A percentile compares a stretch with the other conserved stretches of the same genome.
phyloP scores from a whole-genome alignment of 306 rosid genomes.

The Medicago lupulina region DNA sequence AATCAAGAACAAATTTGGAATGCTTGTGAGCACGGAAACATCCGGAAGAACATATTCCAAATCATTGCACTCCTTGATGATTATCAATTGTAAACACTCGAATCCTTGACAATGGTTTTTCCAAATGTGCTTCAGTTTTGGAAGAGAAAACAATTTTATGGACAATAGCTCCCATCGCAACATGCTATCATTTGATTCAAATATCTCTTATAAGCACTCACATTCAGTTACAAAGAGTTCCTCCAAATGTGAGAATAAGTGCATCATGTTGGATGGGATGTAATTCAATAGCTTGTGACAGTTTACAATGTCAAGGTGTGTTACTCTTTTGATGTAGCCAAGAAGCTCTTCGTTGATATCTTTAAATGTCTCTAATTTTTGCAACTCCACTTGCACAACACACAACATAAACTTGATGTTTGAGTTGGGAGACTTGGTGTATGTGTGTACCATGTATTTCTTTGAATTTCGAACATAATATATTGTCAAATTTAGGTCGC shows the following conservation, averaged over 20 bases:
- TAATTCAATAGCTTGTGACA: no score
- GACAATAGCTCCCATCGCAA: rapidly evolving
- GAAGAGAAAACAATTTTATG: neutral
- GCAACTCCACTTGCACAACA: no score
- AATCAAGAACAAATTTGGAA: rapidly evolving
- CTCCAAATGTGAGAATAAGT: neutral
- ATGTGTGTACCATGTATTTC: no score
- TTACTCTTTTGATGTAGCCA: neutral
- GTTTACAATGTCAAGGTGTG: neutral
- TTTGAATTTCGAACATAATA: no score
- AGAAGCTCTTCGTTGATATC: neutral
- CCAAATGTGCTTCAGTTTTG: slow-evolving; percentile 24
- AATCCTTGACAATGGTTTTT: neutral
- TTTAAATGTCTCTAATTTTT: neutral
- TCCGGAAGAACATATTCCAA: slow-evolving; percentile 26
- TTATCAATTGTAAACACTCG: rapidly evolving
- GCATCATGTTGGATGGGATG: slow-evolving; percentile 21
- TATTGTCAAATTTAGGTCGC: no score
- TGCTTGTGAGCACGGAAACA: neutral
- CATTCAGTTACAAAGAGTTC: rapidly evolving
- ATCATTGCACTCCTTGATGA: neutral
- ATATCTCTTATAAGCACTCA: slow-evolving; percentile 14
- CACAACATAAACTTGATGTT: no score
- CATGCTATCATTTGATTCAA: neutral
- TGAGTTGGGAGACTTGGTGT: no score